phyloP scores from a whole-genome alignment of 345 rosid species.

The Cardamine chenopodiifolia region DNA sequence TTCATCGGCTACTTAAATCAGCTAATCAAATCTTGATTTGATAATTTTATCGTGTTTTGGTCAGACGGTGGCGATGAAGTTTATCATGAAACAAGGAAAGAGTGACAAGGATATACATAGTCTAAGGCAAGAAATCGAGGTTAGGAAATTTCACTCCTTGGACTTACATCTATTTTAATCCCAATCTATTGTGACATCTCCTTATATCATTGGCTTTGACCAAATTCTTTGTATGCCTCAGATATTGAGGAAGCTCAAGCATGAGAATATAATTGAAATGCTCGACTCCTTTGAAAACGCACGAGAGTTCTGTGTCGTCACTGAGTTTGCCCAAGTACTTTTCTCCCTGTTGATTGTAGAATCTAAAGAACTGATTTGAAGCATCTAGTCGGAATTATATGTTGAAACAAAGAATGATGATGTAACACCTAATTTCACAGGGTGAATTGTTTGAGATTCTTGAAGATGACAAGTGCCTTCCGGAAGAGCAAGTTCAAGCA shows the following conservation, averaged over 20 bases:
- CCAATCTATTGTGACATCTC: neutral
- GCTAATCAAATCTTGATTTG: neutral
- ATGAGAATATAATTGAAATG: conserved; percentile 92
- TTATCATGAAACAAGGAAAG: conserved; percentile 93
- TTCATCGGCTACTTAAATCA: conserved; percentile 3
- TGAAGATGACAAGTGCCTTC: conserved; percentile 96
- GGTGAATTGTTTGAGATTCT: conserved; percentile 97
- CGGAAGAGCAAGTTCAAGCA: conserved; percentile 97
- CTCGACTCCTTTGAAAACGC: conserved; percentile 95
- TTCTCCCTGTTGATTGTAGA: conserved; percentile 19
- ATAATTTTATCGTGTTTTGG: conserved; percentile 1
- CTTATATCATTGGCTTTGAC: conserved; percentile 11
- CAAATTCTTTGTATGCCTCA: conserved; percentile 42
- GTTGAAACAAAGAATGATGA: conserved; percentile 4
- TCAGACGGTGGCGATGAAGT: conserved; percentile 98
- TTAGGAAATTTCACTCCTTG: conserved; percentile 29
- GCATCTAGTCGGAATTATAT: neutral
- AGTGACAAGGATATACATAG: conserved; percentile 88
- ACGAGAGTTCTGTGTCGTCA: conserved; percentile 94
- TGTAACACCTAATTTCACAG: conserved; percentile 46
- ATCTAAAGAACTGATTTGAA: conserved; percentile 2
- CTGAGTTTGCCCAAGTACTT: conserved; percentile 91
- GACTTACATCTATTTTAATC: neutral
- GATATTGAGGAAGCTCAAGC: conserved; percentile 94
- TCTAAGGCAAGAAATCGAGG: conserved; percentile 96